Percentiles rank a stretch among this genome's conserved stretches.
Evolutionary conservation across 2,329 filamentous ascomycete species (phyloP).

Genomic region (Colletotrichum simmondsii): DNA sequence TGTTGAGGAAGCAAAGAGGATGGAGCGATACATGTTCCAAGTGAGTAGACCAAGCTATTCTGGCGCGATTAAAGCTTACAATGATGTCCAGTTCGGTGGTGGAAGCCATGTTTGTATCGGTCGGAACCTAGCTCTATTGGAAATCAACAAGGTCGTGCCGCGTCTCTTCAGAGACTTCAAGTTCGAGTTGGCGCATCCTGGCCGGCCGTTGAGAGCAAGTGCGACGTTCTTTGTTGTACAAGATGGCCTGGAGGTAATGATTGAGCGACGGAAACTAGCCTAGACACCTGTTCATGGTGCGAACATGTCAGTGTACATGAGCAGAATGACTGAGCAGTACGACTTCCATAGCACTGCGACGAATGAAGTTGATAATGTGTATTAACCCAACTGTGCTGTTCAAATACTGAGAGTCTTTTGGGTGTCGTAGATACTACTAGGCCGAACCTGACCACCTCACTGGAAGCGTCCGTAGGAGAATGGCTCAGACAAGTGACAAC

Average conservation of each 20-base stretch:
- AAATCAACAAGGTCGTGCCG: constrained; percentile 70
- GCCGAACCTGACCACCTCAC: not conserved
- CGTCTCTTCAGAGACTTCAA: constrained; percentile 64
- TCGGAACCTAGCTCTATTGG: constrained; percentile 63
- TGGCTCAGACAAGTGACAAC: not conserved
- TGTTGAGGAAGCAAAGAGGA: constrained; percentile 53
- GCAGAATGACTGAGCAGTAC: not conserved
- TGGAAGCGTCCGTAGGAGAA: not conserved
- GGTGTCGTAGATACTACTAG: not conserved
- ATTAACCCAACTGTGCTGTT: not conserved
- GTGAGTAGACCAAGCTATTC: constrained; percentile 43
- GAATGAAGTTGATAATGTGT: not conserved
- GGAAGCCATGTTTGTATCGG: constrained; percentile 67
- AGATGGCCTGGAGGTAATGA: constrained; percentile 63
- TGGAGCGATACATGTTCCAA: constrained; percentile 68
- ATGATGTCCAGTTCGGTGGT: constrained; percentile 58
- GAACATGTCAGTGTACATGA: not conserved
- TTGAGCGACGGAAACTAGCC: constrained; percentile 42
- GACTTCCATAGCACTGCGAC: not conserved
- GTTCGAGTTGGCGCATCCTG: constrained; percentile 62
- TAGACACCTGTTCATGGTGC: not conserved
- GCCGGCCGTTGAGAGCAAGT: constrained; percentile 60
- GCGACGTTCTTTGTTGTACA: constrained; percentile 71
- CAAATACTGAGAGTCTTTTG: too few species aligned
- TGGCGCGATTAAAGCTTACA: not conserved